Conservation (phyloP, 23 red algal species). For the Agarophyton chilense region DNA sequence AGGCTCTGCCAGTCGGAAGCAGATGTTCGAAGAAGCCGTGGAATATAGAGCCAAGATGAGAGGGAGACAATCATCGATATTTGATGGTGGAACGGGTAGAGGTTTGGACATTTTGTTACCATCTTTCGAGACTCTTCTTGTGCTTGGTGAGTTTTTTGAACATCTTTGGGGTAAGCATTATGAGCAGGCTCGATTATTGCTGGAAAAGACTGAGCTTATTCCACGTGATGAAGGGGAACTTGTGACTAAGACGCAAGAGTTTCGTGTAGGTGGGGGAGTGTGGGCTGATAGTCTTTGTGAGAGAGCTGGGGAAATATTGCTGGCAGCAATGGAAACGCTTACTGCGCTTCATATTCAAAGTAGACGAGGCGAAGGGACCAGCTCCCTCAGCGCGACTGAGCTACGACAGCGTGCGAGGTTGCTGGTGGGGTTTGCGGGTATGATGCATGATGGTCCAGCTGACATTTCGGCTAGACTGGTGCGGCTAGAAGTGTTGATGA, state of each 20-base stretch:
- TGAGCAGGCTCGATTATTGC: constrained; percentile 10
- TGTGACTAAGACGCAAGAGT: constrained; percentile 33
- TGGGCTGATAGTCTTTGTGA: constrained; percentile 51
- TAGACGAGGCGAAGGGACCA: background rate
- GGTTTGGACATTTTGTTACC: constrained; percentile 12
- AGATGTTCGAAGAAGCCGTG: constrained; percentile 29
- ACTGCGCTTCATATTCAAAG: constrained; percentile 8
- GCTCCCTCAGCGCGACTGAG: background rate
- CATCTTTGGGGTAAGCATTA: constrained; percentile 30
- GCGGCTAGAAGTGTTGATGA: constrained; percentile 60
- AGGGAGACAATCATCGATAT: background rate
- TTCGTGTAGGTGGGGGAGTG: constrained; percentile 24
- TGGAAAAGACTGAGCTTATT: constrained; percentile 27
- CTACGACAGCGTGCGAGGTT: background rate
- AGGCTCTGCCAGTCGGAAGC: background rate
- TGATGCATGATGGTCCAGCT: constrained; percentile 45
- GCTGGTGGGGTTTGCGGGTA: constrained; percentile 46
- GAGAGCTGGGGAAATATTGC: constrained; percentile 38
- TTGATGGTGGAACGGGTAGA: background rate
- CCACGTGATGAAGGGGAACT: constrained; percentile 38
- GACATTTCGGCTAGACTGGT: constrained; percentile 60
- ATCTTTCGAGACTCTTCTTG: constrained; percentile 39
- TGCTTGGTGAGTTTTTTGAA: constrained; percentile 46
- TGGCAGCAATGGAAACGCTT: constrained; percentile 56
- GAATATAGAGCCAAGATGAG: constrained; percentile 21